Evolutionary conservation across 352 stramenopile species (phyloP), one percentile per base, ranked within the genome.

Genomic region (Globisporangium canariense): DNA sequence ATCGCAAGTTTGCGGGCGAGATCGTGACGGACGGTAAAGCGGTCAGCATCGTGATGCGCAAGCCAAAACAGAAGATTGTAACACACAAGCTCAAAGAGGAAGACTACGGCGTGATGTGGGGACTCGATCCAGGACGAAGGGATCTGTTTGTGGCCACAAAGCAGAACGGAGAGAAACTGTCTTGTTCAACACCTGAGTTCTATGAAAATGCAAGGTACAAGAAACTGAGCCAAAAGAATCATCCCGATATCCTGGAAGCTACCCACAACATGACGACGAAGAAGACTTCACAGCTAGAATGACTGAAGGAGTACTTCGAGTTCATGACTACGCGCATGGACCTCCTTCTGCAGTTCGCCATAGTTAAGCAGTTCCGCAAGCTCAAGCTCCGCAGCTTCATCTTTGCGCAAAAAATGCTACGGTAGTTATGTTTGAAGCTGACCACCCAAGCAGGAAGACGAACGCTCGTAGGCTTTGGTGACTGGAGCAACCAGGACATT

Each of bases 71-170:
- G 8, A 7, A 11, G 7, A 7, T 11, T 11, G 34, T 7, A 13
- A 7, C 1, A 9, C 3, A 3, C 34, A 40, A 40, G 10, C 3
- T 40, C 34, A 40, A 40, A 40, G 34, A 62, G 30, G 34, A 62
- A 28, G 45, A 67, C 32, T 67, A 58, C 30, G 22, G 43, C 16
- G 13, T 64, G 0, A 40, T 64, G 22, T 69, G 62, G 67, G 58
- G 62, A 8, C 62, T 73, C 13, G 60, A 67, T 20, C 58, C 62
- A 6, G 58, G 67, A 14, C 52, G 46, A 0, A 47, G 3, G 50
- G 25, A 69, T 51, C 1, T 69, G 34, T 69, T 73, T 10, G 58
- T 73, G 7, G 43, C 57, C 1, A 69, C 58, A 6, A 69, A 63
- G 40, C 58, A 65, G 32, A 56, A 30, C 1, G 57, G 40, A 20